Percentiles rank a stretch among this genome's conserved stretches.
These are phyloP conservation scores for slime mould (Dictyostelium discoideum) DNA, from an alignment of 78 protist genomes.

Conservation along the genomic window dicty_2.7 NC_007088.5:2883001-2883500, in stretches of 20 bases:
- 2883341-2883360: not conserved
- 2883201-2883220: slow-evolving; percentile 1
- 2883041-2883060: too few relatives aligned
- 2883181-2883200: not conserved
- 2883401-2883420: not conserved
- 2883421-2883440: slow-evolving; percentile 46
- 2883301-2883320: slow-evolving; percentile 4
- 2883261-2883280: slow-evolving; percentile 19
- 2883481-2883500: slow-evolving; percentile 34
- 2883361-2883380: slow-evolving; percentile 37
- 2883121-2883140: not conserved
- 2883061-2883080: too few relatives aligned
- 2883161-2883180: not conserved
- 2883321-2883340: slow-evolving; percentile 23
- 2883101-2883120: not conserved
- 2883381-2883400: not conserved
- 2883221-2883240: not conserved
- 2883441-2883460: slow-evolving; percentile 11
- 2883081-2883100: not conserved
- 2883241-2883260: slow-evolving; percentile 27
- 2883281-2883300: slow-evolving; percentile 49
- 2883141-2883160: too few relatives aligned
- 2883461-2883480: not conserved
- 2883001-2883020: too few relatives aligned
- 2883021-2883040: too few relatives aligned